A percentile compares a stretch with the other conserved stretches of the same genome.
These are phyloP conservation scores for Coccomyxa sp. DNA, from an alignment of 139 green algal species.

Conservation along the genomic window DNA sequence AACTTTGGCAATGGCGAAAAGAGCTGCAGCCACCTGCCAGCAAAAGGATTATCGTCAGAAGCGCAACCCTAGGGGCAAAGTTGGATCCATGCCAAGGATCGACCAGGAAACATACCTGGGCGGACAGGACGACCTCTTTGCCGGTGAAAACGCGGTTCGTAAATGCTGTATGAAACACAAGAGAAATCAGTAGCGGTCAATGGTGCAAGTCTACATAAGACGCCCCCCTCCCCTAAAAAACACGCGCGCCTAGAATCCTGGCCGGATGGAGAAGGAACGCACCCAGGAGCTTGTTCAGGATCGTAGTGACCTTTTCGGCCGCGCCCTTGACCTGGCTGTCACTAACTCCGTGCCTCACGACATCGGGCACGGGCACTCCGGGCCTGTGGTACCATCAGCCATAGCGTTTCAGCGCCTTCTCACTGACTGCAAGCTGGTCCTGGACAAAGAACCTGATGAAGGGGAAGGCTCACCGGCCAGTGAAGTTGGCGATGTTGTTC, in stretches of 20 bases:
- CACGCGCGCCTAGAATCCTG: neutral
- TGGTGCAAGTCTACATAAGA: neutral
- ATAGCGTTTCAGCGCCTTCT: neutral
- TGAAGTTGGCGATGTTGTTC: constrained; percentile 34
- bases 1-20: constrained; percentile 35
- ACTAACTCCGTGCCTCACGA: constrained; percentile 30
- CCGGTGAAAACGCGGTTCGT: constrained; percentile 4
- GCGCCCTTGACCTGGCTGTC: constrained; percentile 22
- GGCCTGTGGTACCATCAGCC: constrained; percentile 14
- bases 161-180: neutral
- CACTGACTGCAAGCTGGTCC: neutral
- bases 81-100: neutral
- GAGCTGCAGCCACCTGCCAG: constrained; percentile 19
- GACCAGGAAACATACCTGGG: constrained; percentile 6
- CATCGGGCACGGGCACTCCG: constrained; percentile 25
- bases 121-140: constrained; percentile 18
- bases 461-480: constrained; percentile 13
- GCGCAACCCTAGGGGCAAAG: neutral
- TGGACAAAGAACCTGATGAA: neutral
- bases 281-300: constrained; percentile 20
- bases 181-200: neutral
- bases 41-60: neutral
- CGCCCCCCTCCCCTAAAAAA: neutral
- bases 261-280: neutral
- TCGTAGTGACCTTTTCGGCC: constrained; percentile 7